These are phyloP conservation scores for Cladophialophora psammophila DNA, from an alignment of 2,329 filamentous ascomycete genomes.

Conservation along the genomic window DNA sequence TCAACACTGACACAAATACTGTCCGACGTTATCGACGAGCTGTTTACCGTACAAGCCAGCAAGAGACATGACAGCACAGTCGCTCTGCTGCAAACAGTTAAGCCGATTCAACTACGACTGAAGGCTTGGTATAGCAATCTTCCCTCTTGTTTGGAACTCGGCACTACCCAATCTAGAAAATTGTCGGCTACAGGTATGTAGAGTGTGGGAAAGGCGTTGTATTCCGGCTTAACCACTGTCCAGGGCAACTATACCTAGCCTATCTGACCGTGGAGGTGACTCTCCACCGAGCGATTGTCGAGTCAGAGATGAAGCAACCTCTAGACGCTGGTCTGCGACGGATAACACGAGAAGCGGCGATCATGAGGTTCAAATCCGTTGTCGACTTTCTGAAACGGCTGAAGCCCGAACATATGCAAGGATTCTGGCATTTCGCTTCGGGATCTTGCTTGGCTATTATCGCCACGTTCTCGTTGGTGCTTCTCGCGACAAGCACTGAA, in stretches of 20 bases:
- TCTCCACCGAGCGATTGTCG: slow-evolving; percentile 87
- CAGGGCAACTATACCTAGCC: slow-evolving; percentile 72
- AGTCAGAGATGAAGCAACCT: slow-evolving; percentile 66
- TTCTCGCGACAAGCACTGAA: slow-evolving; percentile 15
- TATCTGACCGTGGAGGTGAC: slow-evolving; percentile 97
- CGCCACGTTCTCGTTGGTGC: slow-evolving; percentile 73
- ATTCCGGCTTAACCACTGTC: not conserved
- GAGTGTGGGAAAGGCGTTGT: not conserved
- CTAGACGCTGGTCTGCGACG: slow-evolving; percentile 82
- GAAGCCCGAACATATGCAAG: slow-evolving; percentile 79
- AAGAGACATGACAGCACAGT: slow-evolving; percentile 70
- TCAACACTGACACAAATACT: slow-evolving; percentile 77
- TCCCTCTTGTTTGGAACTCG: slow-evolving; percentile 71
- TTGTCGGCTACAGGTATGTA: slow-evolving; percentile 47
- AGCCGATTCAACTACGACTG: slow-evolving; percentile 81
- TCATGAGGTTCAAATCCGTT: slow-evolving; percentile 89
- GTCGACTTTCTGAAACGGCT: slow-evolving; percentile 97
- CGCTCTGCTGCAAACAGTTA: slow-evolving; percentile 76
- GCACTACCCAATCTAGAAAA: slow-evolving; percentile 54
- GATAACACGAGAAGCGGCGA: slow-evolving; percentile 90
- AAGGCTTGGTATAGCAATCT: slow-evolving; percentile 81
- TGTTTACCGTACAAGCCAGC: slow-evolving; percentile 79
- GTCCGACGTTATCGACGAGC: slow-evolving; percentile 80
- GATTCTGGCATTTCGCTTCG: slow-evolving; percentile 73
- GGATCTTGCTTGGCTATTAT: slow-evolving; percentile 84